Conservation (phyloP, 164 flowering plant genomes). For the Dillenia turbinata region DNA sequence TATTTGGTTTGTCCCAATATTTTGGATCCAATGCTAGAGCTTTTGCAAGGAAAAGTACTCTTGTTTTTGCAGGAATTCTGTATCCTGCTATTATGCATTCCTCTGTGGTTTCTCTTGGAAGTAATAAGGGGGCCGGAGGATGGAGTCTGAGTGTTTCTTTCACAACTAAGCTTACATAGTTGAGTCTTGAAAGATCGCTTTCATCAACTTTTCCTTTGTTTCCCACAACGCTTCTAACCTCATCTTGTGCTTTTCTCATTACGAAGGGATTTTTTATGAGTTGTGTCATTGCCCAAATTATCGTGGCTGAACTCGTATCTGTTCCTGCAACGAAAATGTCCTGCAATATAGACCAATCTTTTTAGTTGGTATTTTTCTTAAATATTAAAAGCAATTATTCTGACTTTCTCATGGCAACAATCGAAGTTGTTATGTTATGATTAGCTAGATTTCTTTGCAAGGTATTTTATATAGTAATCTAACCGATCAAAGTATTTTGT, state of each 20-base stretch:
- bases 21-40: too few relatives aligned
- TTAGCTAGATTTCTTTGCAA: too few relatives aligned
- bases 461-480: too few relatives aligned
- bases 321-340: conserved; percentile 36
- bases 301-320: conserved; percentile 17
- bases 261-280: conserved; percentile 25
- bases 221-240: conserved; percentile 8
- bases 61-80: conserved; percentile 24
- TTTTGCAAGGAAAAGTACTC: conserved; percentile 9
- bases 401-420: too few relatives aligned
- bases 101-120: conserved; percentile 32
- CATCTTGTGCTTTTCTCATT: conserved; percentile 26
- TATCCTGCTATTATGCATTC: conserved; percentile 22
- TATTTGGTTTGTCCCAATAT: too few relatives aligned
- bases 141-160: conserved; percentile 39
- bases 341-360: conserved; percentile 10
- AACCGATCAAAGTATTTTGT: too few relatives aligned
- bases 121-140: conserved; percentile 38
- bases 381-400: too few relatives aligned
- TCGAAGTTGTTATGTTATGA: too few relatives aligned
- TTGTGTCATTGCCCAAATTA: conserved; percentile 42
- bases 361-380: too few relatives aligned
- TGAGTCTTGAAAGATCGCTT: conserved; percentile 18
- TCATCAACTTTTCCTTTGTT: conserved; percentile 18
- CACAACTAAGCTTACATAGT: conserved; percentile 25